Evolutionary conservation across 2,329 filamentous ascomycete species (phyloP).

Genomic region (Curvularia spicifera): DNA sequence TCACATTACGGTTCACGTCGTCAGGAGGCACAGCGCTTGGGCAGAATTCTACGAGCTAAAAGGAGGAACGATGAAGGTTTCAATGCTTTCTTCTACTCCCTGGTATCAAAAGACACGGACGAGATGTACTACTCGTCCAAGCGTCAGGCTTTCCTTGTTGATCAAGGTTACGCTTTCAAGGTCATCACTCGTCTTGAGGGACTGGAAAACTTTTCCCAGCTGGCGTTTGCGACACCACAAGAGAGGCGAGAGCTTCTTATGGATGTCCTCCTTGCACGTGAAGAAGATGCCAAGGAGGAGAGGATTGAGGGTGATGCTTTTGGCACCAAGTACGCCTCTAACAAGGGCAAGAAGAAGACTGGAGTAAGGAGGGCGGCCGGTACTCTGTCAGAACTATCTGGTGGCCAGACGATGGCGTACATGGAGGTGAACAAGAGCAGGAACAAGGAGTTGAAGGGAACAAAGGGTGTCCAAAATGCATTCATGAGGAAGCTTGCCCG

Average conservation of each 20-base stretch:
- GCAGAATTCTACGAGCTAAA: slow-evolving; percentile 92
- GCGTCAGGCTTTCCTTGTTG: slow-evolving; percentile 93
- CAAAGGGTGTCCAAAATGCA: slow-evolving; percentile 49
- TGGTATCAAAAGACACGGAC: slow-evolving; percentile 95
- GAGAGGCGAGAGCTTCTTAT: slow-evolving; percentile 87
- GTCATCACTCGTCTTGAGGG: slow-evolving; percentile 95
- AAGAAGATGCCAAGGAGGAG: slow-evolving; percentile 72
- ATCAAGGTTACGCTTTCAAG: slow-evolving; percentile 98
- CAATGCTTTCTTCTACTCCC: slow-evolving; percentile 98
- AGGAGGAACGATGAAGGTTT: slow-evolving; percentile 96
- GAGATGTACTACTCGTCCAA: slow-evolving; percentile 99
- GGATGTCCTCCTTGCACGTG: slow-evolving; percentile 87
- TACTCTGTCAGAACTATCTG: slow-evolving; percentile 82
- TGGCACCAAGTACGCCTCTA: slow-evolving; percentile 53
- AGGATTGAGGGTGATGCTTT: slow-evolving; percentile 73
- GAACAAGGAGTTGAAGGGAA: slow-evolving; percentile 55
- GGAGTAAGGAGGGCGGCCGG: slow-evolving; percentile 80
- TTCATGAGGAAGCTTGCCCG: slow-evolving; percentile 54
- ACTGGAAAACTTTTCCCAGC: slow-evolving; percentile 79
- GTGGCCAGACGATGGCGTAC: slow-evolving; percentile 96
- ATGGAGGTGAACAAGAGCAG: slow-evolving; percentile 56
- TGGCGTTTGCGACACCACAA: slow-evolving; percentile 78
- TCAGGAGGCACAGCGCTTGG: slow-evolving; percentile 93
- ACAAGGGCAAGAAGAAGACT: slow-evolving; percentile 57
- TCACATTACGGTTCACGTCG: slow-evolving; percentile 96